phyloP scores from a whole-genome alignment of 208 protist genomes.

The Acanthamoeba triangularis region DNA sequence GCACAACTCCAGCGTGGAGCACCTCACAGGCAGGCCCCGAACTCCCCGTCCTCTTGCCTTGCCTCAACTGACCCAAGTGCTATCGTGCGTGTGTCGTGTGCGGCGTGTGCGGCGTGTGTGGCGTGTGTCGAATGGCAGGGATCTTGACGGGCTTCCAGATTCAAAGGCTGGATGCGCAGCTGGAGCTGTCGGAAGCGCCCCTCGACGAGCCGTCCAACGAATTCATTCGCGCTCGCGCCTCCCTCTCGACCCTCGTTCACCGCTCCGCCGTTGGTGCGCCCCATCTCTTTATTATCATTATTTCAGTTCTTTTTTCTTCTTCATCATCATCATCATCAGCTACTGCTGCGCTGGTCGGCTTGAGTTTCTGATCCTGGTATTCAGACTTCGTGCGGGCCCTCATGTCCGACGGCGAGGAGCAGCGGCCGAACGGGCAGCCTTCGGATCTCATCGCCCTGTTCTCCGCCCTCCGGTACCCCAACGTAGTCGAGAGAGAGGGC shows the following conservation, averaged over 20 bases:
- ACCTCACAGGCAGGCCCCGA: not conserved
- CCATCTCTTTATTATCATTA: too few relatives aligned
- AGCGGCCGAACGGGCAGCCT: not conserved
- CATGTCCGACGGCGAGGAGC: conserved; percentile 2
- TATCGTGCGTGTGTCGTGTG: too few relatives aligned
- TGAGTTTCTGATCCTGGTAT: too few relatives aligned
- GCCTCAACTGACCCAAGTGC: not conserved
- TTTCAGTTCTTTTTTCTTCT: too few relatives aligned
- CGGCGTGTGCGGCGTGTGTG: not conserved
- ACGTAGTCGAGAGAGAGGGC: not conserved
- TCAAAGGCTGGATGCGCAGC: not conserved
- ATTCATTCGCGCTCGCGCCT: not conserved
- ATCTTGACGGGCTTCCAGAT: not conserved
- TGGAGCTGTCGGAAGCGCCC: conserved; percentile 8
- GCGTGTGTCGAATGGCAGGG: not conserved
- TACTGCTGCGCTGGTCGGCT: too few relatives aligned
- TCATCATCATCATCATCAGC: too few relatives aligned
- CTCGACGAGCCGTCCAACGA: not conserved
- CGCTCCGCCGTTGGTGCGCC: not conserved
- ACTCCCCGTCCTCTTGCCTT: not conserved
- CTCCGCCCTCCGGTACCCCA: not conserved
- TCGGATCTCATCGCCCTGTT: conserved; percentile 1
- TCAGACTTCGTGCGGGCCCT: conserved; percentile 3
- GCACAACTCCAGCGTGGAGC: not conserved
- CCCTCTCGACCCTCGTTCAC: not conserved